Evolutionary conservation across 2,329 filamentous ascomycete species (phyloP).

Genomic region (Chaetomium sp.): DNA sequence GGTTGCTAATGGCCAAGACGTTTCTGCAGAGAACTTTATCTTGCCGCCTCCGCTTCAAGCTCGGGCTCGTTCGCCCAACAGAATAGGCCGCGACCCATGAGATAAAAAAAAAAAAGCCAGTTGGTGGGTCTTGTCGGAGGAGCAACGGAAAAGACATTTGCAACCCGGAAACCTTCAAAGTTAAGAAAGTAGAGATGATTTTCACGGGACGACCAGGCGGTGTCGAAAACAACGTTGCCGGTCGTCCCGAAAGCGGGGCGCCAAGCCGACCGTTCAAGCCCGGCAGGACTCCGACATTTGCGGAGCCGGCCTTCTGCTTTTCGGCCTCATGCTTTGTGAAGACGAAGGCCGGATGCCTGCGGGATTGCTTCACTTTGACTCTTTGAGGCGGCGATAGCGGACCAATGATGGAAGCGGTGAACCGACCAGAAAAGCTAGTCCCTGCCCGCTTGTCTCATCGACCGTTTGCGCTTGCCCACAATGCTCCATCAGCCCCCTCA

Average conservation of each 20-base stretch:
- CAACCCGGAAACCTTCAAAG: not conserved
- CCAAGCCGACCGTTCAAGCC: slow-evolving; percentile 23
- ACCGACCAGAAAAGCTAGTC: slow-evolving; percentile 5
- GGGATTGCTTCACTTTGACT: slow-evolving; percentile 1
- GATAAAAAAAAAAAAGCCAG: not conserved
- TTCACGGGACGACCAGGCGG: not conserved
- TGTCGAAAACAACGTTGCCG: slow-evolving; percentile 7
- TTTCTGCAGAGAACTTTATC: slow-evolving; percentile 16
- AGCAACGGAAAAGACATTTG: not conserved
- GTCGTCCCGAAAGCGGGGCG: slow-evolving; percentile 23
- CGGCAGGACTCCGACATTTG: slow-evolving; percentile 16
- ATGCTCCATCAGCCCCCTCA: slow-evolving; percentile 18
- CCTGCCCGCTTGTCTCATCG: not conserved
- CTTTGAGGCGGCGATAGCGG: not conserved
- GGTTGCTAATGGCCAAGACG: not conserved
- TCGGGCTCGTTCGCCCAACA: not conserved
- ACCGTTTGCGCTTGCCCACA: slow-evolving; percentile 15
- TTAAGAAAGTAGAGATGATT: not conserved
- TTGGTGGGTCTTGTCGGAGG: not conserved
- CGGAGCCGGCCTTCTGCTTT: slow-evolving; percentile 20
- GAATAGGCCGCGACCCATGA: not conserved
- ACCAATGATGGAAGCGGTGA: slow-evolving; percentile 12
- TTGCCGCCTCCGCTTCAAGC: not conserved
- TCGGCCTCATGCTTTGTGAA: slow-evolving; percentile 11
- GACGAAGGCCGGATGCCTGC: slow-evolving; percentile 2